Evolutionary conservation across 2,329 filamentous ascomycete species (phyloP), one percentile per base, ranked within the genome.

Genomic region (Penicillium sp.): DNA sequence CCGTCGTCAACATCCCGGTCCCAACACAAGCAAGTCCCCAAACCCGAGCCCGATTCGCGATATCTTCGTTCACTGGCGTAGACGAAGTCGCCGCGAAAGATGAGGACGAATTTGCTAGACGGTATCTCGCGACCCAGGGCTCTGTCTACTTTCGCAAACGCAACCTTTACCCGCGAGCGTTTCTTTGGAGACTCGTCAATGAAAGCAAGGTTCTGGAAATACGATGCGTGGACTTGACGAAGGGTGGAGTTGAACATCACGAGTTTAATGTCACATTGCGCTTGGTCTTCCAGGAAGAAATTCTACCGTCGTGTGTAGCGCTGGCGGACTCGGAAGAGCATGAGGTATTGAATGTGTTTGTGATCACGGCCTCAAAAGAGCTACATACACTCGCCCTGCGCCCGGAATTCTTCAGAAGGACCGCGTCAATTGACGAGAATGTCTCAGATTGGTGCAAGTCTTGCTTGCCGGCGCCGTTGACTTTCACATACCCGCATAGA

Each of bases 171-270:
- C 95, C 95, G 45, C 89, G 91, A 73, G 92, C 88, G 77, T 96
- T 98, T 74, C 84, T 97, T 52, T 99, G 95, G 95, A 88, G 94
- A 69, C 85, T 98, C 45, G 80, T 97, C 64, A 90, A 96, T 72
- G 88, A 92, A 70, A 88, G 88, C 71, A 91, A 86, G 68, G 83
- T 92, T 65, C 83, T 99, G 69, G 94, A 95, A 78, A 84, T 99
- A 55, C 90, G 92, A 73, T 89, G 88, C 46, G 88, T 91, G 63
- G 95, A 99, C 78, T 80, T 97, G 67, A 90, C 88, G 74, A 93
- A 86, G 80, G 86, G 84, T 67, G 84, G 83, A 64, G 85, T 83
- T 68, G 85, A 88, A 23, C 78, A 83, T 48, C 74, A 79, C 55
- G 92, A 96, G 77, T 87, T 91, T 58, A 87, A 89, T 66, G 81